Evolutionary conservation across 2,329 filamentous ascomycete genomes (phyloP), one percentile per base, ranked within the genome.

Genomic region (Cladophialophora chaetospira): DNA sequence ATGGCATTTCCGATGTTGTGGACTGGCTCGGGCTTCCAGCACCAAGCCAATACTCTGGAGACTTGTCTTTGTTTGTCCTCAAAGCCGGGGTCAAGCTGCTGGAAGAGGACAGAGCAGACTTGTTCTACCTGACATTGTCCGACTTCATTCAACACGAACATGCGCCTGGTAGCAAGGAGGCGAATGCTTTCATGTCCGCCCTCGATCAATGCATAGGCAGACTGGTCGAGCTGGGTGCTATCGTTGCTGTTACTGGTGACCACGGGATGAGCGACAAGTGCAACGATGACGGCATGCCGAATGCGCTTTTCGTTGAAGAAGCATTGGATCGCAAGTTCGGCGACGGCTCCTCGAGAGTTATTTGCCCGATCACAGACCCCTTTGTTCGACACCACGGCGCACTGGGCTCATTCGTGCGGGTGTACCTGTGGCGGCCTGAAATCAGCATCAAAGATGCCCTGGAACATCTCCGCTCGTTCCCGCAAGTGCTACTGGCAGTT

Each of bases 131-230:
- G 43, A 77, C 75, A 0, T 63, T 77, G 1, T 77, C 75, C 2
- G 75, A 77, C 57, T 78, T 69, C 49, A 67, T 77, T n/a, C 75
- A 77, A 62, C 75, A 77, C 58, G 76, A 75, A 51, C 61, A 76
- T 61, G 70, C 71, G 0, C 75, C 75, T 3, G 69, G 71, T 2
- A 65, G 63, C 8, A 58, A 66, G 13, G 72, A 72, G 43, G 66
- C 75, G n/a, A 66, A 75, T 46, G 67, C 68, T 0, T 77, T 77
- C 57, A 64, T 76, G 65, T 46, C 57, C 2, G 64, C 60, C 0
- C 61, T 77, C 15, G 75, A 77, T 52, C 28, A 57, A 0, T 63
- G 70, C 1, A 40, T 77, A 15, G 65, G 68, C n/a, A 64, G 61
- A 31, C 61, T 77, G 11, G 64, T 68, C 5, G 58, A 66, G 8